phyloP scores from a whole-genome alignment of 345 rosid genomes.

The Rhodamnia rubescens region DNA sequence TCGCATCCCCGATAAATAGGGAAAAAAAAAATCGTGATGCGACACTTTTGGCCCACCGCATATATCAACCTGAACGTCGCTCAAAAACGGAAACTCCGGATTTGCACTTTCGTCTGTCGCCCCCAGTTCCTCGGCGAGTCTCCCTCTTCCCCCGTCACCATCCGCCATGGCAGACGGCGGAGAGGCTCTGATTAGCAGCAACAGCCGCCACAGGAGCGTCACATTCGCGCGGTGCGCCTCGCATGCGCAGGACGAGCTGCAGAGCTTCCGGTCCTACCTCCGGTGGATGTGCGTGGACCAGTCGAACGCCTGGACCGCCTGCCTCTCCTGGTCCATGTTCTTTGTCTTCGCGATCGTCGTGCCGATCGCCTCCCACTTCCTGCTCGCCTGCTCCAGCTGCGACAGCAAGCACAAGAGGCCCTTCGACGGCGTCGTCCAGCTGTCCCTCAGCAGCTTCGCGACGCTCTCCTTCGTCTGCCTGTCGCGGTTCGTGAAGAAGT shows the following conservation, averaged over 20 bases:
- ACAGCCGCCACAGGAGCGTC: not conserved
- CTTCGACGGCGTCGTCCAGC: conserved; percentile 66
- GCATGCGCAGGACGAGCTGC: conserved; percentile 67
- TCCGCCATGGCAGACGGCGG: conserved; percentile 26
- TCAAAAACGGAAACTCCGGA: not conserved
- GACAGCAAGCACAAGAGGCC: conserved; percentile 65
- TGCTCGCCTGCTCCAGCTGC: conserved; percentile 67
- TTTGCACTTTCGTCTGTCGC: not conserved
- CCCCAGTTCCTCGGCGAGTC: not conserved
- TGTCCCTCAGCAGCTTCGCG: conserved; percentile 65
- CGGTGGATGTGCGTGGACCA: conserved; percentile 93
- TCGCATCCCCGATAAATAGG: not conserved
- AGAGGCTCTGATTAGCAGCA: conserved; percentile 17
- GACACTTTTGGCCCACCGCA: not conserved
- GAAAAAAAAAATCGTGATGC: not conserved
- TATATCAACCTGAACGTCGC: no score
- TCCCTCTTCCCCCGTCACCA: not conserved
- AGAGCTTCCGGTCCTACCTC: conserved; percentile 61
- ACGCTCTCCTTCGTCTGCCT: conserved; percentile 61
- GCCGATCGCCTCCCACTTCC: conserved; percentile 66
- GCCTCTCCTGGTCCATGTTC: conserved; percentile 73
- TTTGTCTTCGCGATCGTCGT: conserved; percentile 45
- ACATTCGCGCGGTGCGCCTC: conserved; percentile 42
- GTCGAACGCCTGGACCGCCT: conserved; percentile 37
- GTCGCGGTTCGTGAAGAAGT: conserved; percentile 49